These are phyloP conservation scores for Sclerotinia sclerotiorum DNA, from an alignment of 2,329 filamentous ascomycete genomes.

Conservation along the genomic window DNA sequence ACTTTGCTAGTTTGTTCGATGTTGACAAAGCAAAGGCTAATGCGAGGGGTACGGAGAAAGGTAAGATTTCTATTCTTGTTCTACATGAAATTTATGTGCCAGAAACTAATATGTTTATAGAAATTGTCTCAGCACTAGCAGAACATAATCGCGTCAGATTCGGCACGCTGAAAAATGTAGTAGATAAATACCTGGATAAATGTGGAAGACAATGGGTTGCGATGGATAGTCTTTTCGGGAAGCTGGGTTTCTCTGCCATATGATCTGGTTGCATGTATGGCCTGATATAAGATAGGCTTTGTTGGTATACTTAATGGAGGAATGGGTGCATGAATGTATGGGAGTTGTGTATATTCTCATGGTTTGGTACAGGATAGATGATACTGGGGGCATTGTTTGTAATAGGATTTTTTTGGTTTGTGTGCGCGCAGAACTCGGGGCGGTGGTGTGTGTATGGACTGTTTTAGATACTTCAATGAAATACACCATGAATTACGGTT, in stretches of 20 bases:
- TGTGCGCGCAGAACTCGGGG: too few relatives aligned
- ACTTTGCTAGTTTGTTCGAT: conserved; percentile 82
- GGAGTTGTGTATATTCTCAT: conserved; percentile 8
- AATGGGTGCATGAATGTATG: conserved; percentile 1
- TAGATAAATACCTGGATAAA: conserved; percentile 83
- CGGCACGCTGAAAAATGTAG: conserved; percentile 69
- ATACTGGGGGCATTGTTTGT: not conserved
- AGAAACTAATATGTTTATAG: conserved; percentile 38
- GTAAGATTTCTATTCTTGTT: conserved; percentile 29
- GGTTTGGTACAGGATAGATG: not conserved
- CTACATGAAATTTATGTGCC: not conserved
- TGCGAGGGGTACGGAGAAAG: conserved; percentile 50
- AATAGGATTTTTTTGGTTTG: not conserved
- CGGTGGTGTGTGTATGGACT: too few relatives aligned
- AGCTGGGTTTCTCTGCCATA: conserved; percentile 53
- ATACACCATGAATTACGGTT: too few relatives aligned
- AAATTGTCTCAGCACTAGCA: conserved; percentile 63
- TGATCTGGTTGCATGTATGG: not conserved
- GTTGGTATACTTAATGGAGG: conserved; percentile 7
- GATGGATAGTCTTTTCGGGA: conserved; percentile 84
- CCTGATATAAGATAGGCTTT: not conserved
- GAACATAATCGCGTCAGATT: conserved; percentile 84
- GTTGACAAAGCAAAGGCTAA: conserved; percentile 72
- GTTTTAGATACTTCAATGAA: too few relatives aligned
- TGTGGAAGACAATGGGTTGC: conserved; percentile 90